Percentiles rank a stretch among this genome's conserved stretches.
Evolutionary conservation across 2,329 filamentous ascomycete species (phyloP).

Genomic region (Cytospora piceicola): DNA sequence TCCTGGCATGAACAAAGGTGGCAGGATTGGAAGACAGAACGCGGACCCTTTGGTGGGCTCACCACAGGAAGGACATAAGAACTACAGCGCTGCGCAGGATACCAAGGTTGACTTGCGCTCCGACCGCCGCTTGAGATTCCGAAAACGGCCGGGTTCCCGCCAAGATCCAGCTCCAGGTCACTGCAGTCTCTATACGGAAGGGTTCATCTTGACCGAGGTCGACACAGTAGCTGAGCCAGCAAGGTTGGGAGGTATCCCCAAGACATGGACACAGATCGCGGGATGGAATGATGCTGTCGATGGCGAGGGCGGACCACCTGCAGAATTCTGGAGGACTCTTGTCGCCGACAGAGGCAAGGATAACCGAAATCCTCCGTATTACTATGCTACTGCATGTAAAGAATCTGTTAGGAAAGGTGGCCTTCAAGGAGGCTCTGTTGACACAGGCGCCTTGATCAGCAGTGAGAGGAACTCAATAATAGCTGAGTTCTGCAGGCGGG

Average conservation of each 20-base stretch:
- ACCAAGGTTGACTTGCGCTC: constrained; percentile 27
- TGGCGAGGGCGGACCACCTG: constrained; percentile 31
- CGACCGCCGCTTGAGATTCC: constrained; percentile 33
- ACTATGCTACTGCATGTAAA: constrained; percentile 35
- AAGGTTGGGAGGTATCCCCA: background rate
- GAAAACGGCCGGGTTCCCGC: constrained; percentile 30
- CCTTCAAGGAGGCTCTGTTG: constrained; percentile 30
- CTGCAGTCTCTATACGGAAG: constrained; percentile 40
- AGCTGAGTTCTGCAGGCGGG: constrained; percentile 36
- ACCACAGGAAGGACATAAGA: constrained; percentile 35
- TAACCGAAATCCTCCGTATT: constrained; percentile 35
- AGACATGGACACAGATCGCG: constrained; percentile 8
- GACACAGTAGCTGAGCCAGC: constrained; percentile 22
- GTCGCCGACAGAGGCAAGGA: constrained; percentile 36
- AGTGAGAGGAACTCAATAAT: constrained; percentile 37
- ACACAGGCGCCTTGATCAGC: constrained; percentile 35
- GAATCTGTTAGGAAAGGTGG: constrained; percentile 36
- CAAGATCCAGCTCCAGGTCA: constrained; percentile 23
- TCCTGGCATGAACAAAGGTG: constrained; percentile 32
- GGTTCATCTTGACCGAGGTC: constrained; percentile 38
- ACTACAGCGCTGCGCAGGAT: constrained; percentile 39
- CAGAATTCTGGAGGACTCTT: constrained; percentile 36
- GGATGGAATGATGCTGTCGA: constrained; percentile 27
- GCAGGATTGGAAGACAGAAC: constrained; percentile 39
- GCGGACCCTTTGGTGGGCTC: constrained; percentile 43